Conservation (phyloP, 805 yeast species). For the Cyberlindnera galapagoensis region DNA sequence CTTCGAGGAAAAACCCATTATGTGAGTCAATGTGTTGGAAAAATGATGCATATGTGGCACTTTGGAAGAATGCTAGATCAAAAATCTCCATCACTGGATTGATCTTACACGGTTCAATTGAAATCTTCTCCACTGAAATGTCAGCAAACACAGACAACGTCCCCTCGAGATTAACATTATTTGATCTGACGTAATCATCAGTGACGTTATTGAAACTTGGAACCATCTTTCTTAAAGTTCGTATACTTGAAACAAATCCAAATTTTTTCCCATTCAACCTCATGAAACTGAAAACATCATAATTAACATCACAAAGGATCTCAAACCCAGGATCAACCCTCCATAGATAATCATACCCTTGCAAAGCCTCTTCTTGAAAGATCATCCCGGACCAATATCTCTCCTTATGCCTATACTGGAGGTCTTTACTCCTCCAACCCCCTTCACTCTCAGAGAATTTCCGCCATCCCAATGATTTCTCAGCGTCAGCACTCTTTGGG, state of each 20-base stretch:
- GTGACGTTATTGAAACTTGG: no score
- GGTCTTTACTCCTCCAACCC: constrained; percentile 48
- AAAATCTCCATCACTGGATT: no score
- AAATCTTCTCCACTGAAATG: no score
- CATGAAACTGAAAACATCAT: constrained; percentile 61
- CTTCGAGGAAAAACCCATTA: constrained; percentile 76
- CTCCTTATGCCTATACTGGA: constrained; percentile 60
- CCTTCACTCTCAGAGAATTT: constrained; percentile 31
- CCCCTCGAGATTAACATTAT: no score
- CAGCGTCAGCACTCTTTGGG: constrained; percentile 53
- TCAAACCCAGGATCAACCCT: constrained; percentile 62
- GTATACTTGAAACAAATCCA: constrained; percentile 60
- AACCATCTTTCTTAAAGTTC: no score
- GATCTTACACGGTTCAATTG: no score
- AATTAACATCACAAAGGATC: constrained; percentile 51
- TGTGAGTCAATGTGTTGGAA: constrained; percentile 53
- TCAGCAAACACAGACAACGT: no score
- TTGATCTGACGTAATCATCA: no score
- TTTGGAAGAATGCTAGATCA: constrained; percentile 58
- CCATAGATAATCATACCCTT: constrained; percentile 62
- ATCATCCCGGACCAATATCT: constrained; percentile 43
- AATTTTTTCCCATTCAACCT: constrained; percentile 44
- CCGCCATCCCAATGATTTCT: constrained; percentile 36
- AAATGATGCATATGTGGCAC: constrained; percentile 44
- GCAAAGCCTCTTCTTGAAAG: constrained; percentile 49